Evolutionary conservation across 495 filamentous ascomycete genomes (phyloP).

Genomic region (Podospora appendiculata): DNA sequence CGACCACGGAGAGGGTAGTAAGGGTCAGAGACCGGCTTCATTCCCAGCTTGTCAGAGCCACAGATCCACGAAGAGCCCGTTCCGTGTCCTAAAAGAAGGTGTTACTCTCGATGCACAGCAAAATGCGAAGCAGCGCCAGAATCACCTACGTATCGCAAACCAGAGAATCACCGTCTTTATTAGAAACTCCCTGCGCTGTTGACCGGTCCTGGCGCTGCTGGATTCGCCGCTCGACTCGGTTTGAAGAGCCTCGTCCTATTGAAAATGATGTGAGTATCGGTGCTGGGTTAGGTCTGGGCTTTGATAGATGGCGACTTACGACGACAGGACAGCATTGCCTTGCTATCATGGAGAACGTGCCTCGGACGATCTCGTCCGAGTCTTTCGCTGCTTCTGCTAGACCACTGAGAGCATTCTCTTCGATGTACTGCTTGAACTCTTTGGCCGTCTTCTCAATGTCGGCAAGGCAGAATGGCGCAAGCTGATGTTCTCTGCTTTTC

Average conservation of each 20-base stretch:
- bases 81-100: slow-evolving; percentile 8
- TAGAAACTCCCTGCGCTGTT: slow-evolving; percentile 17
- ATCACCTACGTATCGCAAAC: slow-evolving; percentile 34
- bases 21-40: slow-evolving; percentile 12
- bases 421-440: slow-evolving; percentile 26
- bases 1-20: slow-evolving; percentile 17
- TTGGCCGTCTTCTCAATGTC: slow-evolving; percentile 22
- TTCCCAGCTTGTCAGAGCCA: slow-evolving; percentile 24
- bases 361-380: slow-evolving; percentile 8
- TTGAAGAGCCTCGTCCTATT: no score
- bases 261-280: no score
- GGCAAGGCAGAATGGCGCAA: slow-evolving; percentile 28
- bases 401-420: slow-evolving; percentile 14
- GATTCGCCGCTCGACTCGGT: no score
- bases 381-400: slow-evolving; percentile 7
- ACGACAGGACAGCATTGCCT: slow-evolving; percentile 6
- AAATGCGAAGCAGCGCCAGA: no score
- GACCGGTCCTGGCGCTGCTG: background rate
- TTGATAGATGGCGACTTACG: slow-evolving; percentile 7
- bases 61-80: slow-evolving; percentile 30
- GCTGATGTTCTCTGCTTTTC: slow-evolving; percentile 5
- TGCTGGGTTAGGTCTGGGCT: no score
- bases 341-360: slow-evolving; percentile 15
- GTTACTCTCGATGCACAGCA: no score
- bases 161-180: slow-evolving; percentile 26